Conservation (phyloP, 306 rosid species). For the Dryas octopetala region DNA sequence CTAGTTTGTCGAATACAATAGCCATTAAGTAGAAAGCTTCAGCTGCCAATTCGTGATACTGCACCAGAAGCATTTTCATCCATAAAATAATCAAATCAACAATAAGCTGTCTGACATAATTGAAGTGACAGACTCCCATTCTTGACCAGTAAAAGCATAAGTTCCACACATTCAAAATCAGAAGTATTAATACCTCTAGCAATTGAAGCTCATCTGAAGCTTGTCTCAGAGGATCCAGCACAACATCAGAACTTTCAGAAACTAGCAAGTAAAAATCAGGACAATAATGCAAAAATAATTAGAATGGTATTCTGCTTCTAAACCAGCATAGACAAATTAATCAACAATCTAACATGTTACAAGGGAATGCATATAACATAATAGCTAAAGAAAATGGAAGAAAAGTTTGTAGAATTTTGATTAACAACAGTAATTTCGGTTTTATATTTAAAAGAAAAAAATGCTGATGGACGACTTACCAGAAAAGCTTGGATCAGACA, state of each 20-base stretch:
- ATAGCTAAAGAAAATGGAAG: neutral
- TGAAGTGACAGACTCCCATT: too few relatives aligned
- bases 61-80: conserved; percentile 19
- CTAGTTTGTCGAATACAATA: conserved; percentile 72
- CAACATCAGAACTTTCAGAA: conserved; percentile 47
- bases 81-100: neutral
- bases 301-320: neutral
- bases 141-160: neutral
- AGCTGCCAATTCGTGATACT: conserved; percentile 92
- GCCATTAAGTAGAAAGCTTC: conserved; percentile 96
- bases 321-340: neutral
- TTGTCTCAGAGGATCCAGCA: conserved; percentile 75
- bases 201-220: conserved; percentile 83
- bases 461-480: conserved; percentile 37
- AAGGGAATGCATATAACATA: neutral
- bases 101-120: neutral
- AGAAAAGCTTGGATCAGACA: conserved; percentile 72
- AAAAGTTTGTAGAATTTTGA: neutral
- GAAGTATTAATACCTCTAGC: conserved; percentile 67
- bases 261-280: conserved; percentile 40
- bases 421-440: neutral
- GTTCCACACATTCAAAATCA: conserved; percentile 1
- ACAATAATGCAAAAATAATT: conserved; percentile 18
- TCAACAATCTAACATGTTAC: neutral
- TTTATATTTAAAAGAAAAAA: neutral